Base-by-base conservation (phyloP, 208 protist genomes). In the Endotrypanum monterogeii region DNA sequence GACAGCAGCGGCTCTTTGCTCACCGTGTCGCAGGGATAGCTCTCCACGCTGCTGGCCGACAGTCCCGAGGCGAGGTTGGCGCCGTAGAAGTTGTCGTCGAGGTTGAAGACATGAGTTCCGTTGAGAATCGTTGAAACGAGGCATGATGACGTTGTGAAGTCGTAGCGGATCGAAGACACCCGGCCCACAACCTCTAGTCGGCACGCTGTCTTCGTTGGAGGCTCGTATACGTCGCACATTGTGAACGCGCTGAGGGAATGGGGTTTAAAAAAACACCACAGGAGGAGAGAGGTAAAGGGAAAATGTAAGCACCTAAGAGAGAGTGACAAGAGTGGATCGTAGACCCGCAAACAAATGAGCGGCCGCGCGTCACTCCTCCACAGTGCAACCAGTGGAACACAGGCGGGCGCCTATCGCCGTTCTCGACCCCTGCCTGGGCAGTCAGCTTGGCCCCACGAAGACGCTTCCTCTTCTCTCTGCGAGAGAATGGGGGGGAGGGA, bases 91-190 rank as follows among this genome's bases (percentile, higher is more conserved):
- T 65, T 48, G 25, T 83, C 77, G 41, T 89, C 73, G 14, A 84
- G 58, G 70, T 86, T 73, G 52, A 90, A 88, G 39, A 89, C 57
- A 61, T 90, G 86, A 0, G 74, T 58, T 48, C 86, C 86, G 62
- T 89, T 88, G 58, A 87, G 60, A 16, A 86, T 72, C 0, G 84
- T 87, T 35, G 71, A 71, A 44, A 84, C 83, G 58, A 92, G 79
- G 78, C 84, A 88, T n/a, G 83, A 82, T 25, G 82, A 69, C 25
- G 75, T 80, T 16, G 58, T 16, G 28, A 30, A 16, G 71, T 85
- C 73, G 78, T 82, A 79, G 48, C 60, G 55, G 8, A 87, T 80
- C 16, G 82, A 84, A 18, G 76, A 85, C 12, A 89, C 75, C 37
- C 51, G 66, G 23, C 82, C 85, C 54, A 82, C 46, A 51, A 87